Evolutionary conservation across 2,329 filamentous ascomycete genomes (phyloP), one percentile per base, ranked within the genome.

Genomic region (Xylariaceae sp.): DNA sequence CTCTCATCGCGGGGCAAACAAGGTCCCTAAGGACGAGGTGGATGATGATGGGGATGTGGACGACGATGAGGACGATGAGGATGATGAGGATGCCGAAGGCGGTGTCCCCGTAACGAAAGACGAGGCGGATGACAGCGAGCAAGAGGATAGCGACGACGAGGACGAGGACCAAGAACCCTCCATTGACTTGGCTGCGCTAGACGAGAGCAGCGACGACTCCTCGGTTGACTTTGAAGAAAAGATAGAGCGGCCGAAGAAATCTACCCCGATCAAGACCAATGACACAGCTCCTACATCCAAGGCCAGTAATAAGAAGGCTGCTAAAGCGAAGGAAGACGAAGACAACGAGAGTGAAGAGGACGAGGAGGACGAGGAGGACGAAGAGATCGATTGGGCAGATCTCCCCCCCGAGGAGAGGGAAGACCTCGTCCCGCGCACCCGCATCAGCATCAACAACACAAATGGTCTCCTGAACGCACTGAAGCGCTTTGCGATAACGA

Each of bases 401-500:
- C 85, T 94, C 22, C 50, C 54, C 48, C 80, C 82, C 0, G 83
- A 86, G 0, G 85, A 85, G 1, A 83, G 91, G 65, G 89, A 89
- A 72, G 59, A 61, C 32, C 46, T 59, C 21, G 49, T 61, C 40
- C 56, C 54, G 16, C 56, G 52, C 46, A 57, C 56, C 19, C 57
- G 59, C 44, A 56, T 55, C 32, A 96, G 92, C 49, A 97, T 97
- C 76, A 96, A 99, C 81, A 99, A 99, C 77, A 92, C 88, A 50
- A 79, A 88, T 61, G 94, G 92, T 32, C 88, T 99, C 48, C 82
- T 84, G 61, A 79, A 88, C 62, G 85, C 90, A 12, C 80, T 95
- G 58, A 87, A 88, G 67, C 89, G 92, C 64, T 90, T 95, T 70
- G 76, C 82, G 30, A 76, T 94, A 49, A 83, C 88, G 13, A 83